Evolutionary conservation across 345 rosid genomes (phyloP), one percentile per base, ranked within the genome.

Genomic region (Aquilaria sinensis): DNA sequence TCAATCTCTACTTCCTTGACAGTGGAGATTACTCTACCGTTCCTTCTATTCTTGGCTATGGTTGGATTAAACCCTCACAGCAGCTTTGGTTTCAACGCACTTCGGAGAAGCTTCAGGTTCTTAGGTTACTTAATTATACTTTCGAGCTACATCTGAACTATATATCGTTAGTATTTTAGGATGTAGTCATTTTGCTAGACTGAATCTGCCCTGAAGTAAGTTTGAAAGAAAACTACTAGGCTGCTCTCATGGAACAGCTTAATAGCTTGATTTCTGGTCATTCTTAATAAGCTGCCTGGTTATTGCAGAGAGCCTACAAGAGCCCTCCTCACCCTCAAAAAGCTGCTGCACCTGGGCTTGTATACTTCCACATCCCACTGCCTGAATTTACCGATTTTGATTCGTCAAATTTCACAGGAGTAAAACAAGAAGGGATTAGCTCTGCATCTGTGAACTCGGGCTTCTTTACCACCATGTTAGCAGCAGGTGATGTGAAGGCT

Each of bases 41-140:
- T 63, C 78, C 83, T 11, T 60, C 64, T 29, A 74, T 90, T 43
- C 72, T 70, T 51, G 96, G 96, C 30, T 93, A 93, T 58, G 84
- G 83, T 57, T 93, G 97, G 97, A 87, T 90, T 72, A 90, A 86
- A 77, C 79, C 86, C 55, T 88, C 96, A 56, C 97, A 90, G 77
- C 88, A 86, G 56, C 31, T 76, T n/a, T 93, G 97, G 98, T 90
- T 84, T 69, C 85, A 90, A 73, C 89, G 66, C 56, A 83, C 92
- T 54, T 93, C 97, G 61, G 67, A 68, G 57, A 80, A 74, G 73
- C 96, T 83, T 51, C 81, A 33, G 92, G 99, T 88, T 83, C 48
- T 45, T 50, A 51, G 6, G 30, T 14, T 30, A 12, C 14, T 46
- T 23, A 48, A 43, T 41, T 46, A 11, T 45, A 14, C 16, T 23